These are phyloP conservation scores for Zelonia costaricensis DNA, from an alignment of 208 protist genomes.

Conservation along the genomic window DNA sequence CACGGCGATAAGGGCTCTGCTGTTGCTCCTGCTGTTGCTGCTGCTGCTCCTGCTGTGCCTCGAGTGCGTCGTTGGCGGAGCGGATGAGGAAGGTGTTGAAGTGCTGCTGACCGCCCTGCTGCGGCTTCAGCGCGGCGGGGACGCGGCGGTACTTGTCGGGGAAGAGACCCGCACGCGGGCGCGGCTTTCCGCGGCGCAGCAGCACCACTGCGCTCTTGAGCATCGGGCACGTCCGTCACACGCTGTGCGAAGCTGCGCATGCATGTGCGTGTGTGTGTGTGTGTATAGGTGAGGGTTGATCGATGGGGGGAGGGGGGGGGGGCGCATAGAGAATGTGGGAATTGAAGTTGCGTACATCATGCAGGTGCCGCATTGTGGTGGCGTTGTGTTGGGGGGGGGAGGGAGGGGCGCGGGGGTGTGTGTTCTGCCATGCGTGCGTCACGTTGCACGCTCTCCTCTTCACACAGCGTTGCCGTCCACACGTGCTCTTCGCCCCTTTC, in stretches of 20 bases:
- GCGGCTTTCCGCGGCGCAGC: conserved; percentile 84
- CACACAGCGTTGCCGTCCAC: too few relatives aligned
- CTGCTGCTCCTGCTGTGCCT: conserved; percentile 20
- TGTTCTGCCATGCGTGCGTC: too few relatives aligned
- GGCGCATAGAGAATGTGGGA: not conserved
- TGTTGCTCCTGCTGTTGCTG: conserved; percentile 8
- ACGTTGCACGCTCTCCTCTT: too few relatives aligned
- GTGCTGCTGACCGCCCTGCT: conserved; percentile 88
- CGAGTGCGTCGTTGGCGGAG: conserved; percentile 59
- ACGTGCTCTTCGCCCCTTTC: too few relatives aligned
- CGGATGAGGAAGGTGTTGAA: conserved; percentile 80
- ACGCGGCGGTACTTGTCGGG: conserved; percentile 86
- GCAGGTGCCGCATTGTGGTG: too few relatives aligned
- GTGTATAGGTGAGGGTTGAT: not conserved
- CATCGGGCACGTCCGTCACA: too few relatives aligned
- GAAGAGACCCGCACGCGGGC: conserved; percentile 82
- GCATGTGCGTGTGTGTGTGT: not conserved
- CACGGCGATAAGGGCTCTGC: not conserved
- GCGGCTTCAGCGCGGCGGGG: conserved; percentile 70
- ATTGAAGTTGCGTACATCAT: too few relatives aligned
- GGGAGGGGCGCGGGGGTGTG: too few relatives aligned
- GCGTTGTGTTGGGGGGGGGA: too few relatives aligned
- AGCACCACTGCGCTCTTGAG: conserved; percentile 24
- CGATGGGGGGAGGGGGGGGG: not conserved
- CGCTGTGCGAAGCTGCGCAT: not conserved